Percentiles rank a stretch among this genome's conserved stretches.
Conservation (phyloP, 2,329 filamentous ascomycete genomes). For the Calonectria naviculata region DNA sequence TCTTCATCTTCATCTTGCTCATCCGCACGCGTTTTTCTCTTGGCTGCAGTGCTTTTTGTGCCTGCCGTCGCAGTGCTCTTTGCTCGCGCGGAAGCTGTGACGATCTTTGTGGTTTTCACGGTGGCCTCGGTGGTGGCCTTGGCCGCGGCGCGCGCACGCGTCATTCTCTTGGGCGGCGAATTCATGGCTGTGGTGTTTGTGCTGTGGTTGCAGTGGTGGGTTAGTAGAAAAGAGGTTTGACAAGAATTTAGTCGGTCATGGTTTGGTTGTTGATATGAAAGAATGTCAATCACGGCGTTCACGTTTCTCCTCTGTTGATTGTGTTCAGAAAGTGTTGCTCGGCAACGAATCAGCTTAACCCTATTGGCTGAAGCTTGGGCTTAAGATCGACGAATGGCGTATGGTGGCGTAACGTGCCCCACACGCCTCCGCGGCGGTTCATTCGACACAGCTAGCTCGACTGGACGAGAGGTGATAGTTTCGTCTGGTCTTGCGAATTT, state of each 20-base stretch:
- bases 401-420: too few species aligned
- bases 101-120: slow-evolving; percentile 55
- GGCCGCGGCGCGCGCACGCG: slow-evolving; percentile 60
- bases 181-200: slow-evolving; percentile 56
- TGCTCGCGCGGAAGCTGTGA: slow-evolving; percentile 61
- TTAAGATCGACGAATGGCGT: too few species aligned
- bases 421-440: background rate
- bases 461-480: background rate
- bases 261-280: slow-evolving; percentile 34
- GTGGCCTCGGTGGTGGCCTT: slow-evolving; percentile 51
- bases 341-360: too few species aligned
- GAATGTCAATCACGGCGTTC: background rate
- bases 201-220: slow-evolving; percentile 23
- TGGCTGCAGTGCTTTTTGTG: slow-evolving; percentile 49
- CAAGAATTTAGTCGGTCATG: slow-evolving; percentile 38
- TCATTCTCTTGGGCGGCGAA: slow-evolving; percentile 70
- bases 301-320: slow-evolving; percentile 33
- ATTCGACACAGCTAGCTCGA: background rate
- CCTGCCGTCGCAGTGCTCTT: slow-evolving; percentile 50
- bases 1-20: slow-evolving; percentile 62
- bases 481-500: background rate
- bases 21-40: slow-evolving; percentile 65
- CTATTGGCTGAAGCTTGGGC: too few species aligned
- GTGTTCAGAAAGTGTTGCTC: slow-evolving; percentile 37
- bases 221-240: slow-evolving; percentile 37